Percentiles rank a stretch among this genome's conserved stretches.
Conservation (phyloP, 2,329 filamentous ascomycete species). For the Penicillium sp. region DNA sequence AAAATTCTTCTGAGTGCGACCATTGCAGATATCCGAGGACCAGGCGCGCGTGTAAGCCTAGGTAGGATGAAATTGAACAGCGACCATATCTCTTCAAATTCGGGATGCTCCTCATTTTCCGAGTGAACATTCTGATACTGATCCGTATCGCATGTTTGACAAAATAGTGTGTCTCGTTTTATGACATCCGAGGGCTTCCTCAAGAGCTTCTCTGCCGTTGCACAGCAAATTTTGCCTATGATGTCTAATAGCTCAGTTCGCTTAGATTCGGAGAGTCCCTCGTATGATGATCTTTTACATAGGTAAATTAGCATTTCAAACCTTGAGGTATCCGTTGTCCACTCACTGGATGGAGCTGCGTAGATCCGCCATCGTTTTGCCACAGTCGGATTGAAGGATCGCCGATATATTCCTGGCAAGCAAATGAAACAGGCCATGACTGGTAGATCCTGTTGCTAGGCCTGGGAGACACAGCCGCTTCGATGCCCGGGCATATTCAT, state of each 20-base stretch:
- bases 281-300: slow-evolving; percentile 42
- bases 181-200: slow-evolving; percentile 27
- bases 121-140: slow-evolving; percentile 14
- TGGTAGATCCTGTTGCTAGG: slow-evolving; percentile 36
- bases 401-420: slow-evolving; percentile 34
- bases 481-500: slow-evolving; percentile 25
- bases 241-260: slow-evolving; percentile 55
- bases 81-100: slow-evolving; percentile 38
- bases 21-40: slow-evolving; percentile 68
- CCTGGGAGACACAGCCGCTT: slow-evolving; percentile 37
- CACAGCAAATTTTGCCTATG: slow-evolving; percentile 59
- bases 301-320: slow-evolving; percentile 6
- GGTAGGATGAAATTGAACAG: slow-evolving; percentile 45
- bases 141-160: slow-evolving; percentile 39
- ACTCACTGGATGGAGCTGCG: slow-evolving; percentile 51
- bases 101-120: slow-evolving; percentile 14
- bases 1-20: slow-evolving; percentile 66
- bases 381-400: slow-evolving; percentile 35
- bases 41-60: slow-evolving; percentile 50
- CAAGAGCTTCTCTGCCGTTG: slow-evolving; percentile 48
- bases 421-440: slow-evolving; percentile 25
- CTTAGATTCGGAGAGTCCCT: slow-evolving; percentile 47
- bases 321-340: neutral
- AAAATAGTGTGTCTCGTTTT: slow-evolving; percentile 29
- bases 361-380: slow-evolving; percentile 39